Conservation (phyloP, 148 eudicot genomes). For the Dysphania ambrosioides region DNA sequence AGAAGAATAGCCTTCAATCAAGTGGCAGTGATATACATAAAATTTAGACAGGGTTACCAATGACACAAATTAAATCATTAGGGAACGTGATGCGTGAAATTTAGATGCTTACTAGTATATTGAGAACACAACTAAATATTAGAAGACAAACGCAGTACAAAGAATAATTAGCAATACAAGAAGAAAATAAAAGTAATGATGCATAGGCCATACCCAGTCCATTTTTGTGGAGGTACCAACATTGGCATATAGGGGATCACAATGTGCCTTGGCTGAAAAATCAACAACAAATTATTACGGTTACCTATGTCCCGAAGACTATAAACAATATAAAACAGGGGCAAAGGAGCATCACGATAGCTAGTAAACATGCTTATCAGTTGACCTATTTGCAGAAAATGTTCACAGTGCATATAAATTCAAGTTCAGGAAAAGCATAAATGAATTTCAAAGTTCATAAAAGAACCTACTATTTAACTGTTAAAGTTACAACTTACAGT, state of each 20-base stretch:
- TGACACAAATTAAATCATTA: not conserved
- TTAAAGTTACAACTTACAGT: constrained; percentile 46
- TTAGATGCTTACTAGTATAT: not conserved
- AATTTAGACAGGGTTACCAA: not conserved
- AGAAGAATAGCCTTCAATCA: not conserved
- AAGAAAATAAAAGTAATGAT: not conserved
- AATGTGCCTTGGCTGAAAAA: constrained; percentile 83
- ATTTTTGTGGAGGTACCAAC: constrained; percentile 91
- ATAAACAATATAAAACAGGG: constrained; percentile 12
- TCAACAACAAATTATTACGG: constrained; percentile 15
- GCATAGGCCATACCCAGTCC: constrained; percentile 72
- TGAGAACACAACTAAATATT: not conserved
- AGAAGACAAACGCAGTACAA: not conserved
- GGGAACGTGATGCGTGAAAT: not conserved
- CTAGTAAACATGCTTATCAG: not conserved
- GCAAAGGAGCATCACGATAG: constrained; percentile 3
- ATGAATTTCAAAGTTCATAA: not conserved
- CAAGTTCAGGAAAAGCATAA: not conserved
- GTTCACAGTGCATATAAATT: not conserved
- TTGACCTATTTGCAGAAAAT: not conserved
- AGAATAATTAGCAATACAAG: not conserved
- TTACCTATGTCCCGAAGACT: not conserved
- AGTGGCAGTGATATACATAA: not conserved
- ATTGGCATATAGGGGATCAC: constrained; percentile 98
- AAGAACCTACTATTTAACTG: not conserved